A percentile compares a stretch with the other conserved stretches of the same genome.
Conservation (phyloP, 352 stramenopile species). For the Globisporangium sylvaticum region DNA sequence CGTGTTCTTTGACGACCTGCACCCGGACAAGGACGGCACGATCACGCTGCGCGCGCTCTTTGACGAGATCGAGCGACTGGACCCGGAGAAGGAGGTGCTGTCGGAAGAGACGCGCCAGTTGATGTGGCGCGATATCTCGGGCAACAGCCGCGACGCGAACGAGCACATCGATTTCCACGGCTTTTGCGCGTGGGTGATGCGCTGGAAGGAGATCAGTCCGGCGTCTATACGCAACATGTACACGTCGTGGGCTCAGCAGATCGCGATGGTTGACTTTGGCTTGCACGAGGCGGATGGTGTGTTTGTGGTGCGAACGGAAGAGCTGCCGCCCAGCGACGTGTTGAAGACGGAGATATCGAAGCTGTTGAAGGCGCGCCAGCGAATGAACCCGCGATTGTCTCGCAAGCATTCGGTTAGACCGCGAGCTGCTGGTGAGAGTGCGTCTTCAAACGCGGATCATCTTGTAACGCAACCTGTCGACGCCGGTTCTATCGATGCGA, state of each 20-base stretch:
- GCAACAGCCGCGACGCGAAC: slow-evolving; percentile 12
- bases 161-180: slow-evolving; percentile 62
- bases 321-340: slow-evolving; percentile 25
- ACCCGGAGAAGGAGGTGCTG: slow-evolving; percentile 44
- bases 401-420: not conserved
- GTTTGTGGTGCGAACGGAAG: slow-evolving; percentile 57
- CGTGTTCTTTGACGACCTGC: slow-evolving; percentile 70
- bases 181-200: slow-evolving; percentile 79
- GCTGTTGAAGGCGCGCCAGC: slow-evolving; percentile 14
- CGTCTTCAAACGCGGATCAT: not conserved
- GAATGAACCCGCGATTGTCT: slow-evolving; percentile 1
- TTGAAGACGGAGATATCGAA: slow-evolving; percentile 25
- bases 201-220: slow-evolving; percentile 71
- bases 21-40: slow-evolving; percentile 41
- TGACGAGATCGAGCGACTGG: slow-evolving; percentile 60
- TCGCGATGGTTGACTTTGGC: slow-evolving; percentile 67
- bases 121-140: slow-evolving; percentile 38
- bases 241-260: slow-evolving; percentile 67
- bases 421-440: slow-evolving; percentile 4
- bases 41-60: slow-evolving; percentile 51
- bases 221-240: slow-evolving; percentile 68
- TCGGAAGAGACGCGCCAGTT: slow-evolving; percentile 39
- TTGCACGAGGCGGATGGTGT: slow-evolving; percentile 66
- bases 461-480: not conserved
- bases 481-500: not conserved